phyloP scores from a whole-genome alignment of 371 early-diverging fungal species.

The Capillidium rhysosporum region DNA sequence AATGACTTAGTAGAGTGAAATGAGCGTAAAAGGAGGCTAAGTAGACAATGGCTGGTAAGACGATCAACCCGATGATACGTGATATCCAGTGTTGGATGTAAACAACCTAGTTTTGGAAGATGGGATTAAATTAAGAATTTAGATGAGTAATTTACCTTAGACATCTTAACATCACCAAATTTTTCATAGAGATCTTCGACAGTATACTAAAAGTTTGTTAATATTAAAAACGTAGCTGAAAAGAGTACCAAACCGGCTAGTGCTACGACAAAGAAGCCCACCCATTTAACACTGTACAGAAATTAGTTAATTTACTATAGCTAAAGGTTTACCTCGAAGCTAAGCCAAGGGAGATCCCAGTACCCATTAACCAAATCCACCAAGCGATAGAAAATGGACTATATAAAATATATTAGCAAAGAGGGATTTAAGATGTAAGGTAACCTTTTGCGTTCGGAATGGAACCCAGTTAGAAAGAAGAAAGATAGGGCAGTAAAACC shows the following conservation, averaged over 20 bases:
- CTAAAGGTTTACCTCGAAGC: slow-evolving; percentile 42
- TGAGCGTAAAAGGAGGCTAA: slow-evolving; percentile 77
- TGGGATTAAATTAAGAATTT: slow-evolving; percentile 13
- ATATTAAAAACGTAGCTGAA: neutral
- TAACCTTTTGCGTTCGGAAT: slow-evolving; percentile 45
- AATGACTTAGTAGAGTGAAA: slow-evolving; percentile 70
- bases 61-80: slow-evolving; percentile 60
- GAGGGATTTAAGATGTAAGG: slow-evolving; percentile 6
- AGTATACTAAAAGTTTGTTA: slow-evolving; percentile 48
- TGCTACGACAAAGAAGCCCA: slow-evolving; percentile 90
- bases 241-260: slow-evolving; percentile 64
- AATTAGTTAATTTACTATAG: neutral
- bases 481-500: slow-evolving; percentile 77
- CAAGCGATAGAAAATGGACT: slow-evolving; percentile 66
- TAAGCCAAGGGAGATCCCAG: slow-evolving; percentile 84
- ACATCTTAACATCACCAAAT: slow-evolving; percentile 64
- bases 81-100: slow-evolving; percentile 63
- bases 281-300: slow-evolving; percentile 98
- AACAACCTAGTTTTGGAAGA: slow-evolving; percentile 7
- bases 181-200: slow-evolving; percentile 86
- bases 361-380: slow-evolving; percentile 71
- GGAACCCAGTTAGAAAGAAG: slow-evolving; percentile 53
- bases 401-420: neutral
- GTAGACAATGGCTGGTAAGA: slow-evolving; percentile 77
- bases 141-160: slow-evolving; percentile 18